Base-by-base conservation (phyloP, 768 basidiomycete species). In the Suillus cothurnatus region DNA sequence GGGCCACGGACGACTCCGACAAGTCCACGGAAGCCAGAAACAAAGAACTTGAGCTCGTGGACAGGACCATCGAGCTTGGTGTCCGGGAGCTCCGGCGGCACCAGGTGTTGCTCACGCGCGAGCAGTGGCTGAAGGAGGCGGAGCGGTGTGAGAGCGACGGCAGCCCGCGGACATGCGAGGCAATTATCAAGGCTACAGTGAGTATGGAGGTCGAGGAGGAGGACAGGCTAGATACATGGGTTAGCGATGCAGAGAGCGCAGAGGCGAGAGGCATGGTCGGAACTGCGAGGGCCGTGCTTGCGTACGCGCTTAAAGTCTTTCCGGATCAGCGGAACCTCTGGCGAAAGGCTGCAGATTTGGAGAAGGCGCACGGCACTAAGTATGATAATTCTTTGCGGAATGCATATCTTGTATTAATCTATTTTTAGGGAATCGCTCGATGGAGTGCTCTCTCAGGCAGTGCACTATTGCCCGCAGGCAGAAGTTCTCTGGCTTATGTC, bases 401-500 rank as follows among this genome's bases (percentile, higher is more conserved):
- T 31, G 14, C 62, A n/a, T 45, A 21, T 43, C 60, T 63, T 28
- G n/a, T 62, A 36, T 70, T 49, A 32, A 43, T 43, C n/a, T 49
- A 49, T 61, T 62, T 68, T 32, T 69, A 91, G 90, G 66, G 91
- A 94, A 71, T 88, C 90, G 49, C 83, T 97, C 34, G 89, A 95
- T 72, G 89, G 88, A 1, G 86, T 98, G 4, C 86, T 98, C 50
- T 82, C 81, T 53, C 86, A 90, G 38, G 95, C 97, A 0, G 94
- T 96, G 31, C 84, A 91, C 62, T 89, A 95, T 73, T 97, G 95
- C 71, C 97, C 97, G 0, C 94, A 95, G 69, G 96, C 95, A 1
- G 97, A 99, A 76, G 92, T 95, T 0, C 81, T 99, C 6, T 99
- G 97, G 97, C 84, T 99, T 38, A 99, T 99, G 95, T 86, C 90